Percentiles rank a stretch among this genome's conserved stretches.
Evolutionary conservation across 345 rosid species (phyloP).

Genomic region (Jatropha curcas): DNA sequence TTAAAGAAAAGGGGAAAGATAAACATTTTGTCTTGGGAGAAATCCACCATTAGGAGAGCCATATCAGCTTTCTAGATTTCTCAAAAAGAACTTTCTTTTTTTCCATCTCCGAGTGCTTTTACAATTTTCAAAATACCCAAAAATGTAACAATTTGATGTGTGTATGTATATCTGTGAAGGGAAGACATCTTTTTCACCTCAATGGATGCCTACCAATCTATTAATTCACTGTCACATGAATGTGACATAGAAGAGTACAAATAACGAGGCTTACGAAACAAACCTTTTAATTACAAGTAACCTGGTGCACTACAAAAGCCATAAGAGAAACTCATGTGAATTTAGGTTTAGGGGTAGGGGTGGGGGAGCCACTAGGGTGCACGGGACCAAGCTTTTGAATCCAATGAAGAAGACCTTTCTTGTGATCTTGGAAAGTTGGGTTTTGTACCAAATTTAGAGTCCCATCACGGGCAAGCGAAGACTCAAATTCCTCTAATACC

Average conservation of each 20-base stretch:
- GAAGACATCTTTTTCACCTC: constrained; percentile 8
- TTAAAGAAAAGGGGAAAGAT: not conserved
- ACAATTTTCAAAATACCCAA: constrained; percentile 16
- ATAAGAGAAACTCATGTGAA: constrained; percentile 44
- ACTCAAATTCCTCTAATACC: constrained; percentile 74
- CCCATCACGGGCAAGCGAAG: constrained; percentile 68
- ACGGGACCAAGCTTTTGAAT: constrained; percentile 82
- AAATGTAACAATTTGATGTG: constrained; percentile 5
- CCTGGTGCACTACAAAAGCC: constrained; percentile 41
- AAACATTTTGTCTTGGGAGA: not conserved
- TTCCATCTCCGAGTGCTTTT: constrained; percentile 1
- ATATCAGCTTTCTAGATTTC: not conserved
- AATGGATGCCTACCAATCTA: constrained; percentile 9
- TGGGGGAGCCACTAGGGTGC: constrained; percentile 36
- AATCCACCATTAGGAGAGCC: not conserved
- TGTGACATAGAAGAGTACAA: constrained; percentile 21
- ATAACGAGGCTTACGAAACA: constrained; percentile 25
- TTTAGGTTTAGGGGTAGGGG: constrained; percentile 63
- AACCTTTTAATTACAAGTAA: constrained; percentile 47
- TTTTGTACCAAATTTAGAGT: constrained; percentile 49
- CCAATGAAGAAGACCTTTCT: constrained; percentile 78
- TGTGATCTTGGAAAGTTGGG: constrained; percentile 63
- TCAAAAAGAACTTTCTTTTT: not conserved
- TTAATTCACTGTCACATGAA: constrained; percentile 22
- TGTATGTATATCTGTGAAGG: constrained; percentile 10